Conservation (phyloP, 1,139 yeast genomes). For the Blastobotrys raffinosifermentans region DNA sequence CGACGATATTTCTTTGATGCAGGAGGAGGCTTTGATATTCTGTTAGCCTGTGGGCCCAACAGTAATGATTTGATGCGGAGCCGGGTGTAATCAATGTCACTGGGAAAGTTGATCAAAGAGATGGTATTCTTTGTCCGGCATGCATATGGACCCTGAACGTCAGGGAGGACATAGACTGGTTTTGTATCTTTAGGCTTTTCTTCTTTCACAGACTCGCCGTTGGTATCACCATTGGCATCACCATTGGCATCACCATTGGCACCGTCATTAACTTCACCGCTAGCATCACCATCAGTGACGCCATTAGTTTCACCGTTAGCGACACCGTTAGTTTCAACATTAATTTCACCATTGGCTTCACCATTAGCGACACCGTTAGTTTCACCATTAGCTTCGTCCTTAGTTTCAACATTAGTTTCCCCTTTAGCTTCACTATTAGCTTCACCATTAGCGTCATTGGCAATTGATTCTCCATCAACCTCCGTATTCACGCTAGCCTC, state of each 20-base stretch:
- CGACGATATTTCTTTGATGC: conserved; percentile 19
- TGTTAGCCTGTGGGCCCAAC: conserved; percentile 53
- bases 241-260: conserved; percentile 3
- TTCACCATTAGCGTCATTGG: conserved; percentile 6
- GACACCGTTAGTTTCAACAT: conserved; percentile 3
- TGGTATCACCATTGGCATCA: conserved; percentile 7
- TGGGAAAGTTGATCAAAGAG: conserved; percentile 29
- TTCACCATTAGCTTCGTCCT: conserved; percentile 9
- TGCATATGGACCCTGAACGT: conserved; percentile 25
- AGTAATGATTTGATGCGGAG: conserved; percentile 42
- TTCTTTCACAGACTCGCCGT: too few species aligned
- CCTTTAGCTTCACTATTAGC: conserved; percentile 8
- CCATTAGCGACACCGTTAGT: conserved; percentile 2
- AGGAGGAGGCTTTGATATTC: conserved; percentile 11
- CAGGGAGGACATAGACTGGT: conserved; percentile 9
- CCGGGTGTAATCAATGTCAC: conserved; percentile 22
- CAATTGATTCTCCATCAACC: conserved; percentile 1
- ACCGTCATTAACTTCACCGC: not conserved
- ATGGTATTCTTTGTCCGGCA: conserved; percentile 21
- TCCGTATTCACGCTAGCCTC: not conserved
- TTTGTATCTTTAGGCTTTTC: not conserved
- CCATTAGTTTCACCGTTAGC: conserved; percentile 1
- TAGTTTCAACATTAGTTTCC: conserved; percentile 12
- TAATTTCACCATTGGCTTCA: not conserved
- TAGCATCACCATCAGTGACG: not conserved